Base-by-base conservation (phyloP, 1,284 basidiomycete species). In the Anthracocystis panici-leucophaei region DNA sequence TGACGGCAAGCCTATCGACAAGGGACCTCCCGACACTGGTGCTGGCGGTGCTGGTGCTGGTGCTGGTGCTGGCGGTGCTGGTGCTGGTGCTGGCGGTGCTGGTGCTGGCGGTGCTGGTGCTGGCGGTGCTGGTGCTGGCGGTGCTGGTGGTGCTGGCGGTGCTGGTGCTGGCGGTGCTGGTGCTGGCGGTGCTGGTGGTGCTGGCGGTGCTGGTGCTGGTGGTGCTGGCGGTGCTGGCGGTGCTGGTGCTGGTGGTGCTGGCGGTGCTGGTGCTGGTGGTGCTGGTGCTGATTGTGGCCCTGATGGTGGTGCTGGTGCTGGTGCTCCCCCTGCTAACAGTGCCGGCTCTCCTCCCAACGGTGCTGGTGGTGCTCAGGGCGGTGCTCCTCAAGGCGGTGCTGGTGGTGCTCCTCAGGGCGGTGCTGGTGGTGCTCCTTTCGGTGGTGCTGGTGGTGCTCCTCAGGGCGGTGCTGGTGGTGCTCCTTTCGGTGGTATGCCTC, bases 181-280 rank as follows among this genome's bases (percentile, higher is more conserved):
- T n/a, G 62, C 58, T 40, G 8, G 40, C 38, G 57, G 59, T 29
- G 31, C 54, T 49, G 53, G 58, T n/a, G n/a, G n/a, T n/a, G n/a
- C 52, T 55, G 38, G 40, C 41, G 58, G 53, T 27, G 31, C 25
- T 48, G 45, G 40, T 14, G 14, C 23, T 21, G 46, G 38, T 29
- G n/a, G 33, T 23, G 14, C 44, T 61, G 51, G 53, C 27, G 55
- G 59, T 18, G 16, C 45, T 42, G 49, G 27, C 21, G 61, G 45
- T 20, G 38, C 45, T 52, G 55, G 41, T n/a, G 6, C 42, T 44
- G 50, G 54, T 31, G 16, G 56, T n/a, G 62, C 58, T 40, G 8
- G 40, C 38, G 57, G 59, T 29, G 31, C 54, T 49, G 53, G 58
- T n/a, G n/a, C 18, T 29, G n/a, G n/a, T 20, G 53, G 46, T 23